These are phyloP conservation scores for Nematocida homosporus DNA, from an alignment of 371 early-diverging fungal species.

Conservation along the genomic window DNA sequence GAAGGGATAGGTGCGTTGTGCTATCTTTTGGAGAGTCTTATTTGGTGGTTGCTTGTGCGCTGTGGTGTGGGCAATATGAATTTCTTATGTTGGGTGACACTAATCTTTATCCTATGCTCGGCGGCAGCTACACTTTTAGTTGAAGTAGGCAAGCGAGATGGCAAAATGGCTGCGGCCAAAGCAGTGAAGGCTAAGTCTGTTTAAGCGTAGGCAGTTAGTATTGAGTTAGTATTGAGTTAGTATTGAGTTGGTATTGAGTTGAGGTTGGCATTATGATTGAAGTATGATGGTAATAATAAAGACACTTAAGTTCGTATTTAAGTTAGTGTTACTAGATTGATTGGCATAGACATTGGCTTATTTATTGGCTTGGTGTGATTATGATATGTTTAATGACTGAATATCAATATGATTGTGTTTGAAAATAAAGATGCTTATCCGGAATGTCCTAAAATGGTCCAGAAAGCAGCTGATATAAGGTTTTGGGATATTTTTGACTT, in stretches of 20 bases:
- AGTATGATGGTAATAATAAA: background rate
- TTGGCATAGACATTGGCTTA: too few species aligned
- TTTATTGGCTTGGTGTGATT: too few species aligned
- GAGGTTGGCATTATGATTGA: background rate
- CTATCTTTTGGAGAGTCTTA: slow-evolving; percentile 2
- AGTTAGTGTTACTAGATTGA: too few species aligned
- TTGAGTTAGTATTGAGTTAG: too few species aligned
- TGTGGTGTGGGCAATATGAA: slow-evolving; percentile 51
- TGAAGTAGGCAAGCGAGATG: slow-evolving; percentile 1
- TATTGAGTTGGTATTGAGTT: background rate
- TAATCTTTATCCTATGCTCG: slow-evolving; percentile 15
- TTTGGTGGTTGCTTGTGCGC: slow-evolving; percentile 41
- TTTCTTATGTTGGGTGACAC: slow-evolving; percentile 46
- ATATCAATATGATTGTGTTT: background rate
- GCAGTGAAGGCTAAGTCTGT: background rate
- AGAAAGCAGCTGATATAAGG: slow-evolving; percentile 27
- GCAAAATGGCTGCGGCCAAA: background rate
- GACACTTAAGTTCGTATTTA: too few species aligned
- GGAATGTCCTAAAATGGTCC: slow-evolving; percentile 8
- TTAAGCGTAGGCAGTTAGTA: background rate
- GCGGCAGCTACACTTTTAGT: slow-evolving; percentile 1
- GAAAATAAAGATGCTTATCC: too few species aligned
- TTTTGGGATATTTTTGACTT: background rate
- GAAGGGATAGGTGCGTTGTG: background rate
- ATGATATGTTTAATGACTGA: too few species aligned